Evolutionary conservation across 1,284 basidiomycete species (phyloP), one percentile per base, ranked within the genome.

Genomic region (Ustilago vetiveriae): DNA sequence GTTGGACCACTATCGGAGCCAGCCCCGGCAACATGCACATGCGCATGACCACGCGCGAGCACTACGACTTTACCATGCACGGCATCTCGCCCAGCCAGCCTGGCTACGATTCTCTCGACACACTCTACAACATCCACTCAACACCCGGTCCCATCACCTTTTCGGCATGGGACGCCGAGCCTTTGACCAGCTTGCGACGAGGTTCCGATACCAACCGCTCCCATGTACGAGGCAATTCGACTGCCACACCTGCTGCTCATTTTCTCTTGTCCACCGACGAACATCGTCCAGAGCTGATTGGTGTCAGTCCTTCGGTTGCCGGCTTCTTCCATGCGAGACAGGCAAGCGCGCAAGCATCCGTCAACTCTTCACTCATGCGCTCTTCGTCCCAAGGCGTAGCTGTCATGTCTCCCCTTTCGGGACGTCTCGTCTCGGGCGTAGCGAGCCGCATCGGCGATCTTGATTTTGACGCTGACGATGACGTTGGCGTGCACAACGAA

Each of bases 11-110:
- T 17, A 49, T 53, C 21, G 57, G 57, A 10, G 44, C 68, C 8
- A 74, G 71, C 40, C 70, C 70, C 0, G 36, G 44, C 57, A 70
- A 68, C 45, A 37, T 68, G 58, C 65, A 67, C 43, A 44, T 40
- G 19, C 60, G 74, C 21, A 72, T 73, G 75, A 68, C 72, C n/a
- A 76, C 70, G 16, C 59, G 65, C 33, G 75, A 74, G 53, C 70
- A 72, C 35, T 77, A 76, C 66, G 77, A 78, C 45, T 75, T 71
- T 26, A 56, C 69, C 39, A 68, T 78, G 54, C 64, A 76, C 41
- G 77, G 69, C 54, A 71, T 75, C 53, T 58, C 69, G 33, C 75
- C 67, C n/a, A 59, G 67, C 37, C 62, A 65, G 27, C 49, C 62
- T 7, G 56, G 56, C 7, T 54, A 57, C 29, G 62, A 71, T 33